Base-by-base conservation (phyloP, 345 rosid genomes). In the Firmiana major region DNA sequence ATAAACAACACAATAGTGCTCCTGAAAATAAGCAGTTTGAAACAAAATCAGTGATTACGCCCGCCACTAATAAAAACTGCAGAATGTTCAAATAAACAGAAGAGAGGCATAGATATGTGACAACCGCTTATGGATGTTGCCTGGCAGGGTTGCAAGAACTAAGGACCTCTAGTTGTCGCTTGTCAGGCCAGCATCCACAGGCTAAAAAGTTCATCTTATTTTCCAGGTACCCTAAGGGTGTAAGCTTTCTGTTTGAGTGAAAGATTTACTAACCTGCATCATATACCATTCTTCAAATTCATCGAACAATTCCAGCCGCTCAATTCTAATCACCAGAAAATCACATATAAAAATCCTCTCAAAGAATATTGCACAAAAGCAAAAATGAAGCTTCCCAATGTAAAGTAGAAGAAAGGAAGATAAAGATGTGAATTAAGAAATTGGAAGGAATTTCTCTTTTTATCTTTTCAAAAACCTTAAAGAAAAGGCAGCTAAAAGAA, bases 211-310 rank as follows among this genome's bases (percentile, higher is more conserved):
- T 65, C 63, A 71, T 73, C 43, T 76, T 31, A 31, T 42, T 28
- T 36, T 42, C 16, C 19, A 65, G 79, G 67, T 75, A 62, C 36
- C 68, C 21, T 49, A 16, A 45, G 19, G 59, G 45, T 16, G 4
- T 72, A 65, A 31, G 67, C 75, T 49, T 36, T 78, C 60, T 71
- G 70, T 45, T 77, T 36, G 17, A 62, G 55, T 4, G 53, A 77
- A 58, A 59, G 71, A 69, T 58, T 76, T 71, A 87, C 95, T 85
- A 88, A 87, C 99, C 97, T 96, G 97, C 99, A 96, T 96, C 99
- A 93, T 91, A 82, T 91, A 86, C 98, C 99, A 96, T 83, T 96
- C 98, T 85, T 96, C 99, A 81, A 93, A 90, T 87, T 96, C 98
- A 79, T 96, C 97, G 49, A 93, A 96, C 86, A 93, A 81, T 87